phyloP scores from a whole-genome alignment of 768 basidiomycete genomes.

The Pilatotrama ljubarskyi region DNA sequence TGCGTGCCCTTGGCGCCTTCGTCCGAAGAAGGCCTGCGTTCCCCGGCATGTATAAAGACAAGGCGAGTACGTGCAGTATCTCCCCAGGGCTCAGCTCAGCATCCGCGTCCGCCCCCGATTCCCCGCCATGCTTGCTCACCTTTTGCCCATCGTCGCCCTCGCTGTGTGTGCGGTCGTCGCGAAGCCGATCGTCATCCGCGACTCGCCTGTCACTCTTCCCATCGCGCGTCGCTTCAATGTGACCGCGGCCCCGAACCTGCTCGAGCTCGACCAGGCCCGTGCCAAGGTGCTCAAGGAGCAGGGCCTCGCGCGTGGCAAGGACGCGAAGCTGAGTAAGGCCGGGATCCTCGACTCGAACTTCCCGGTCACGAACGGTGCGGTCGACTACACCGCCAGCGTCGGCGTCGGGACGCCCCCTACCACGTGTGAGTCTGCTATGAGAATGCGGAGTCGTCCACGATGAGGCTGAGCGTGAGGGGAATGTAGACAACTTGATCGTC shows the following conservation, averaged over 20 bases:
- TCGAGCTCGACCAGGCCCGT: constrained; percentile 22
- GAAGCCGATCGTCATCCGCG: constrained; percentile 19
- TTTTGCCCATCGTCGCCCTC: constrained; percentile 5
- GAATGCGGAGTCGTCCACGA: no score
- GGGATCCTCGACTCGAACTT: constrained; percentile 10
- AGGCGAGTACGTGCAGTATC: no score
- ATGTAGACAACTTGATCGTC: constrained; percentile 18
- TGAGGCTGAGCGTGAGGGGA: background rate
- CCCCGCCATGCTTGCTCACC: constrained; percentile 7
- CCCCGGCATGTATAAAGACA: background rate
- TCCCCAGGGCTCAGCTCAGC: constrained; percentile 6
- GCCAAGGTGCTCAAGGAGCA: constrained; percentile 8
- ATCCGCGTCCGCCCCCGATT: background rate
- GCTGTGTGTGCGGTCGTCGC: constrained; percentile 4
- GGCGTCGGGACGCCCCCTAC: constrained; percentile 49
- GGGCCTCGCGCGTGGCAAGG: background rate
- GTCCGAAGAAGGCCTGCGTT: background rate
- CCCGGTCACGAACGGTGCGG: constrained; percentile 21
- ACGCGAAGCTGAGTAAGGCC: background rate
- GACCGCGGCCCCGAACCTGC: constrained; percentile 12
- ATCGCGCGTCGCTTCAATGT: constrained; percentile 19
- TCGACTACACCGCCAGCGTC: constrained; percentile 30
- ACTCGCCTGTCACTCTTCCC: constrained; percentile 17
- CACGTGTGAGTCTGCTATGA: constrained; percentile 24
- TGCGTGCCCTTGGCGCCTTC: background rate